Evolutionary conservation across 495 filamentous ascomycete species (phyloP).

Genomic region (Sphaerosporella brunnea): DNA sequence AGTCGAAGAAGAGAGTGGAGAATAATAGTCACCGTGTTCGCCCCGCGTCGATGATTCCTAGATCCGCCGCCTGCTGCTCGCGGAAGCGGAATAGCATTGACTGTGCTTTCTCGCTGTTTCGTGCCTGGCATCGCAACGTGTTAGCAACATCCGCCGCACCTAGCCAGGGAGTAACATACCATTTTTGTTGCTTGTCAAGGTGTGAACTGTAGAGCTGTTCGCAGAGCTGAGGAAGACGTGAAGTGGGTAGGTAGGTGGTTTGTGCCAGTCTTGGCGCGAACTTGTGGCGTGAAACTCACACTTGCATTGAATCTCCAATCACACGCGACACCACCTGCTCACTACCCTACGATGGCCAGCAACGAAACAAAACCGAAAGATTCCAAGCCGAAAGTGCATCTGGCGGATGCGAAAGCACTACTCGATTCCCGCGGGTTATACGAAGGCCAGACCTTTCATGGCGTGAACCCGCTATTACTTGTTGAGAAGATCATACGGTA

Average conservation of each 20-base stretch:
- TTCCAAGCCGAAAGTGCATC: conserved; percentile 28
- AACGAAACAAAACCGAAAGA: too few species aligned
- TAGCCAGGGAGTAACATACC: too few species aligned
- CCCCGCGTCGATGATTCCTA: conserved; percentile 89
- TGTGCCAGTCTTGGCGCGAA: background rate
- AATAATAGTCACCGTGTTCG: conserved; percentile 44
- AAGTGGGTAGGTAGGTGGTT: too few species aligned
- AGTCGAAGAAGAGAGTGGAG: background rate
- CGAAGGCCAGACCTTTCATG: conserved; percentile 44
- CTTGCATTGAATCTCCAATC: background rate
- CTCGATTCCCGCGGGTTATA: conserved; percentile 35
- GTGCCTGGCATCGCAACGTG: too few species aligned
- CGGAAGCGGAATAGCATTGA: conserved; percentile 99
- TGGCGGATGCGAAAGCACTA: conserved; percentile 31
- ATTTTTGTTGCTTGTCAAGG: background rate
- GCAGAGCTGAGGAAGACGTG: background rate
- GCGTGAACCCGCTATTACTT: conserved; percentile 50
- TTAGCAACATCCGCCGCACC: too few species aligned
- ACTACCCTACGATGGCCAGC: conserved; percentile 10
- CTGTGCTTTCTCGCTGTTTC: conserved; percentile 92
- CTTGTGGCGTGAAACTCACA: background rate
- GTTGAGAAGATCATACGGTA: conserved; percentile 50
- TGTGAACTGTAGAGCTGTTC: background rate
- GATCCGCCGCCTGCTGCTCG: conserved; percentile 86
- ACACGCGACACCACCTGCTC: background rate